These are phyloP conservation scores for Kluyveromyces siamensis DNA, from an alignment of 805 yeast genomes.

Conservation along the genomic window DNA sequence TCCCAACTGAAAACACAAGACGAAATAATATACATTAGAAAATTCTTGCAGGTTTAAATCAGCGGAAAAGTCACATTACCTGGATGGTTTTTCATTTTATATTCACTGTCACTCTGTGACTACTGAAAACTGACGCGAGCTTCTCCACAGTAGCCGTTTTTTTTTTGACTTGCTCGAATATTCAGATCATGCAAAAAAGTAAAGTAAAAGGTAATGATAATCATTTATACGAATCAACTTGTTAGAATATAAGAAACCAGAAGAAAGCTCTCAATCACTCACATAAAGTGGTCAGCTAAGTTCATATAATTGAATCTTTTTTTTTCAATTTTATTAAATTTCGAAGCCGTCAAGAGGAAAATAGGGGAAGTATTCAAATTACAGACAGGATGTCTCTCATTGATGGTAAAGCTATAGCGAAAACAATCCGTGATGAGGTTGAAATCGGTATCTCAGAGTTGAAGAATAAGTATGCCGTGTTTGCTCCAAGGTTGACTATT, in stretches of 20 bases:
- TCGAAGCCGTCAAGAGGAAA: neutral
- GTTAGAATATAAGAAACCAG: neutral
- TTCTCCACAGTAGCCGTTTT: neutral
- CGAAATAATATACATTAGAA: too few relatives aligned
- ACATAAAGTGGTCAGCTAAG: neutral
- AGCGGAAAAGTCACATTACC: too few relatives aligned
- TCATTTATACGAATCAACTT: neutral
- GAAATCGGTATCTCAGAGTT: constrained; percentile 40
- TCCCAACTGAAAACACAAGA: too few relatives aligned
- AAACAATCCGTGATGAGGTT: constrained; percentile 42
- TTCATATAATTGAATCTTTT: neutral
- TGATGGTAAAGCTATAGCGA: constrained; percentile 55
- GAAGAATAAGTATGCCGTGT: constrained; percentile 37
- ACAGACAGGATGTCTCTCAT: constrained; percentile 25
- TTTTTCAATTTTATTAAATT: too few relatives aligned
- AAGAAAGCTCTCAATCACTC: too few relatives aligned
- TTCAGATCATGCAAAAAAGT: neutral
- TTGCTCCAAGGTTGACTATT: constrained; percentile 71
- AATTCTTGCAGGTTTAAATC: too few relatives aligned
- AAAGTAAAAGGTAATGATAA: neutral
- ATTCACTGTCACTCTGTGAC: too few relatives aligned
- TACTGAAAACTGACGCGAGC: neutral
- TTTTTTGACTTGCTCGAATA: neutral
- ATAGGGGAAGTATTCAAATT: neutral
- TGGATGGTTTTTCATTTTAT: too few relatives aligned